These are phyloP conservation scores for Corrigiola litoralis DNA, from an alignment of 179 eudicot species.

Conservation along the genomic window DNA sequence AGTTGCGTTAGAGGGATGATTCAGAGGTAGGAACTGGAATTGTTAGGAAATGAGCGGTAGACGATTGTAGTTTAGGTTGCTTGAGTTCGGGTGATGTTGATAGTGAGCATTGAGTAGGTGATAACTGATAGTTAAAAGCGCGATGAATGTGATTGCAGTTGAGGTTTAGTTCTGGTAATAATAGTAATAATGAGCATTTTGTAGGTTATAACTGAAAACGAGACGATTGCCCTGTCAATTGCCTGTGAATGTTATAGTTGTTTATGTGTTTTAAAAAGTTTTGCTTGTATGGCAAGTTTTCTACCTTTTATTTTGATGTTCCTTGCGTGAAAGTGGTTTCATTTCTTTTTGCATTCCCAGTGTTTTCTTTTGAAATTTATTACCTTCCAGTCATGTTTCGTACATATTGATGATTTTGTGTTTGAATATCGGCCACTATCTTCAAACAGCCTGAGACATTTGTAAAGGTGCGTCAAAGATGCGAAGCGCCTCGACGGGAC, in stretches of 20 bases:
- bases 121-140: too few relatives aligned
- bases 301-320: background rate
- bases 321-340: background rate
- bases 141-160: too few relatives aligned
- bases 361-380: background rate
- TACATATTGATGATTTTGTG: background rate
- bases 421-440: background rate
- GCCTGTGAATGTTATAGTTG: background rate
- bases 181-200: too few relatives aligned
- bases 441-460: constrained; percentile 70
- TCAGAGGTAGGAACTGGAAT: too few relatives aligned
- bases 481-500: constrained; percentile 92
- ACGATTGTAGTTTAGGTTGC: too few relatives aligned
- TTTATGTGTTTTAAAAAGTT: background rate
- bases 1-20: too few relatives aligned
- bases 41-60: too few relatives aligned
- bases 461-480: constrained; percentile 71
- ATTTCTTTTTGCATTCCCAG: background rate
- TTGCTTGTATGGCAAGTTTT: constrained; percentile 1
- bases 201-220: too few relatives aligned
- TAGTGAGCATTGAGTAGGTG: too few relatives aligned
- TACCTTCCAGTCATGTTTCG: background rate
- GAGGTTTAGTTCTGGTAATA: too few relatives aligned
- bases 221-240: too few relatives aligned
- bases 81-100: too few relatives aligned